These are phyloP conservation scores for Plantago major DNA, from an alignment of 257 asterid genomes.

Conservation along the genomic window DNA sequence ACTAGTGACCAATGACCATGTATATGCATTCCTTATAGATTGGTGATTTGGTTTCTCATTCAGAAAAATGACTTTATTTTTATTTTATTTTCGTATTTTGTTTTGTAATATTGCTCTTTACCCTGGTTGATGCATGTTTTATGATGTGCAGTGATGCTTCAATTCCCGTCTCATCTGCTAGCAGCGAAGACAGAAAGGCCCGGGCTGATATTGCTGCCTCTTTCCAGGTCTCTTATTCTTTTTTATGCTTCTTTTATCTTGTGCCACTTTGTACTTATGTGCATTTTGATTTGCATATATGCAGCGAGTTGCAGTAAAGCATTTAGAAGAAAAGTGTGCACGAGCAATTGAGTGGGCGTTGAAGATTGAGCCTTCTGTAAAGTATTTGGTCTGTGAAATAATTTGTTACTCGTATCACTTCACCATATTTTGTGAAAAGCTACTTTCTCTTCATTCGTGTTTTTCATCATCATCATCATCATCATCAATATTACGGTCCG, in stretches of 20 bases:
- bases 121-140: constrained; percentile 8
- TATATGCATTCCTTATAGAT: not conserved
- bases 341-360: constrained; percentile 90
- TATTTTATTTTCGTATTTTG: constrained; percentile 3
- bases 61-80: not conserved
- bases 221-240: constrained; percentile 58
- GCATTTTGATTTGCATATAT: not conserved
- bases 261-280: not conserved
- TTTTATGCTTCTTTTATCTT: not conserved
- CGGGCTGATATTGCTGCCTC: constrained; percentile 99
- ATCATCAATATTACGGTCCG: constrained; percentile 10
- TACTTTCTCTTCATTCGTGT: constrained; percentile 3
- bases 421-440: constrained; percentile 1
- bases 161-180: constrained; percentile 68
- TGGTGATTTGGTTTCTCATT: constrained; percentile 9
- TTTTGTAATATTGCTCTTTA: not conserved
- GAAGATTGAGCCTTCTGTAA: constrained; percentile 76
- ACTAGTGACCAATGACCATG: not conserved
- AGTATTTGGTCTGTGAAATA: constrained; percentile 56
- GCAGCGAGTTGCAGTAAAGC: constrained; percentile 89
- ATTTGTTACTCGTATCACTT: constrained; percentile 5
- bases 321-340: constrained; percentile 83
- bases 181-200: constrained; percentile 54
- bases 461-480: constrained; percentile 7
- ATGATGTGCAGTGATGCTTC: constrained; percentile 56